Conservation (phyloP, 2,329 filamentous ascomycete species). For the Alternaria alternata region DNA sequence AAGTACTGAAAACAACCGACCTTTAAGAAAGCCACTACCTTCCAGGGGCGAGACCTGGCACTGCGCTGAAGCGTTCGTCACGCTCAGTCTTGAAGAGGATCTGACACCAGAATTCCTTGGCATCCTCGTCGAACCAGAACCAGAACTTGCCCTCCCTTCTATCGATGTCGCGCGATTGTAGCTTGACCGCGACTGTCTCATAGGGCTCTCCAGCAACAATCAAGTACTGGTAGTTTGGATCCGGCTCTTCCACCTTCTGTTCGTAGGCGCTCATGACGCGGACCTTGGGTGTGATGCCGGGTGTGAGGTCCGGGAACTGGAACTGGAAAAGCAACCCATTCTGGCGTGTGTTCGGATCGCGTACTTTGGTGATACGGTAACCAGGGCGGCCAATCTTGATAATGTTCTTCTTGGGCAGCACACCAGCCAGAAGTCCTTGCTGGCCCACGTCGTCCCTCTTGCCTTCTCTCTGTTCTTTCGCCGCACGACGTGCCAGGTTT, state of each 20-base stretch:
- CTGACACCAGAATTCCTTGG: conserved; percentile 97
- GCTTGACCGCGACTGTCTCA: conserved; percentile 96
- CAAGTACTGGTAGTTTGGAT: conserved; percentile 94
- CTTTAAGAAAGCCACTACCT: conserved; percentile 15
- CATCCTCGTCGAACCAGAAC: conserved; percentile 93
- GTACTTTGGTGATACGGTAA: conserved; percentile 97
- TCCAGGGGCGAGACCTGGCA: conserved; percentile 68
- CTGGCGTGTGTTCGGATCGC: conserved; percentile 87
- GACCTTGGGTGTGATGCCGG: conserved; percentile 79
- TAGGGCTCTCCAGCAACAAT: conserved; percentile 96
- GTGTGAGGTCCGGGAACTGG: conserved; percentile 89
- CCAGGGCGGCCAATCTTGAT: conserved; percentile 96
- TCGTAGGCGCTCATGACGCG: conserved; percentile 98
- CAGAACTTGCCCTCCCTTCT: conserved; percentile 87
- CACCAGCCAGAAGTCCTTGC: conserved; percentile 75
- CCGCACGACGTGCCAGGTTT: conserved; percentile 92
- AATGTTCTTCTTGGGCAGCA: conserved; percentile 75
- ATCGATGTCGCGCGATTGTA: conserved; percentile 93
- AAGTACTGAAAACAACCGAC: not conserved
- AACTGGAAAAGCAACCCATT: conserved; percentile 94
- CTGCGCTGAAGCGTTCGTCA: conserved; percentile 82
- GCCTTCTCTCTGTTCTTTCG: conserved; percentile 93
- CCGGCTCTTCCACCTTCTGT: conserved; percentile 90
- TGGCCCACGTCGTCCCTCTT: conserved; percentile 74
- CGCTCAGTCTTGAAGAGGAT: conserved; percentile 98